phyloP scores from a whole-genome alignment of 2,329 filamentous ascomycete genomes.

The Arthrocladium fulminans region DNA sequence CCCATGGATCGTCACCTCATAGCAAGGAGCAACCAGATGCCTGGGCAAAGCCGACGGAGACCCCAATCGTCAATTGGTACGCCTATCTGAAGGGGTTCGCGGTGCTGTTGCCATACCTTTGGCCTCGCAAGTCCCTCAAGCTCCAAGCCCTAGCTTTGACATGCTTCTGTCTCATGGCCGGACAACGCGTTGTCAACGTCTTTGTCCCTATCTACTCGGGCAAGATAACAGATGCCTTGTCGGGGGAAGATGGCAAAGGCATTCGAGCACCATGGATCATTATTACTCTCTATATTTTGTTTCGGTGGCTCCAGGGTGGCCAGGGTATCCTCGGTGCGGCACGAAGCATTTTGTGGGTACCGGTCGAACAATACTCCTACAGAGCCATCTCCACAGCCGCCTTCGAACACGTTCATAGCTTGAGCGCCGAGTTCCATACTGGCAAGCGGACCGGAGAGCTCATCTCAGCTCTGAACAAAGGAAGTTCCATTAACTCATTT shows the following conservation, averaged over 20 bases:
- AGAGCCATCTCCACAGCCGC: constrained; percentile 86
- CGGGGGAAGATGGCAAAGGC: constrained; percentile 44
- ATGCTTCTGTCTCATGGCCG: constrained; percentile 70
- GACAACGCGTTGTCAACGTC: constrained; percentile 78
- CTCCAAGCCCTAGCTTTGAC: constrained; percentile 71
- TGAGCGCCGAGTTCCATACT: constrained; percentile 92
- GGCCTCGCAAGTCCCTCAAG: constrained; percentile 71
- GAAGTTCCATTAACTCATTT: constrained; percentile 91
- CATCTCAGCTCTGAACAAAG: constrained; percentile 89
- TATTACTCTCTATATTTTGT: constrained; percentile 68
- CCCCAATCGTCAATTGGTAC: constrained; percentile 87
- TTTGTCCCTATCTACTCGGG: constrained; percentile 76
- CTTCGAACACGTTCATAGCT: constrained; percentile 92
- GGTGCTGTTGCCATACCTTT: constrained; percentile 91
- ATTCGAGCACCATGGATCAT: constrained; percentile 59
- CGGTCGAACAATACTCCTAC: constrained; percentile 94
- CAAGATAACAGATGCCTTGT: constrained; percentile 65
- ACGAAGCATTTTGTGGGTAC: constrained; percentile 84
- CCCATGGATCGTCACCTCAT: constrained; percentile 31
- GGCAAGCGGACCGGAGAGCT: constrained; percentile 96
- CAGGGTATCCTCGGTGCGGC: constrained; percentile 79
- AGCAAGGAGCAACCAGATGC: constrained; percentile 32
- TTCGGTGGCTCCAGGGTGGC: constrained; percentile 74
- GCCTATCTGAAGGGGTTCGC: constrained; percentile 90
- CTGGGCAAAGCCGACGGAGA: constrained; percentile 81